Evolutionary conservation across 169 alveolate genomes (phyloP), one percentile per base, ranked within the genome.

Genomic region (Cryptosporidium parvum): DNA sequence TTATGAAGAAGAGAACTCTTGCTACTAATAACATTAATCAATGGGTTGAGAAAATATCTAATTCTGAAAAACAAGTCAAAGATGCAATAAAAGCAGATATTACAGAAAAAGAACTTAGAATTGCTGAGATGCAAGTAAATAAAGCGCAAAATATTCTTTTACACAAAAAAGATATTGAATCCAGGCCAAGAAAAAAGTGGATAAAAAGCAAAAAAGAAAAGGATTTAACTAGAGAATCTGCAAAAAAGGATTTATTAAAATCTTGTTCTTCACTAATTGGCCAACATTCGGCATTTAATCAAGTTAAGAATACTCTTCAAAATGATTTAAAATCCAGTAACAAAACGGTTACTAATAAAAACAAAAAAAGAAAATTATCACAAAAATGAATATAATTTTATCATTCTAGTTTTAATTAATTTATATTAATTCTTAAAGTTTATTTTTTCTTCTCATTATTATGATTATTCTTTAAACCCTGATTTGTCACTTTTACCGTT

Each of bases 121-220:
- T 91, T 53, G 96, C 94, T 26, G 95, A 86, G 29, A 85, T 92
- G 65, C 91, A 94, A 9, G 92, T 91, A 33, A 93, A 93, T 48
- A 91, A 91, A 84, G 91, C 96, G 33, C 89, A 91, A 68, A 93
- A 92, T 29, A 80, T 94, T 23, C 84, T 92, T 51, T 75, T 91
- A 31, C 94, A 93, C 84, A 94, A 94, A 91, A 96, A 95, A 42
- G 94, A 94, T 80, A 93, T 91, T 69, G 69, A 80, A 71, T 85
- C 91, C 61, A 93, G 95, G 21, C 94, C 93, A 33, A 85, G 89
- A 23, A 91, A 86, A 69, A 84, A 53, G 37, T 93, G 95, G 95
- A 91, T 93, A 26, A 44, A 73, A 53, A 85, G 84, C 18, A 72
- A 51, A 23, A 84, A 72, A 67, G 93, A 92, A 68, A 91, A 85